These are phyloP conservation scores for Plasmodium knowlesi DNA, from an alignment of 169 alveolate genomes.

Conservation along the genomic window DNA sequence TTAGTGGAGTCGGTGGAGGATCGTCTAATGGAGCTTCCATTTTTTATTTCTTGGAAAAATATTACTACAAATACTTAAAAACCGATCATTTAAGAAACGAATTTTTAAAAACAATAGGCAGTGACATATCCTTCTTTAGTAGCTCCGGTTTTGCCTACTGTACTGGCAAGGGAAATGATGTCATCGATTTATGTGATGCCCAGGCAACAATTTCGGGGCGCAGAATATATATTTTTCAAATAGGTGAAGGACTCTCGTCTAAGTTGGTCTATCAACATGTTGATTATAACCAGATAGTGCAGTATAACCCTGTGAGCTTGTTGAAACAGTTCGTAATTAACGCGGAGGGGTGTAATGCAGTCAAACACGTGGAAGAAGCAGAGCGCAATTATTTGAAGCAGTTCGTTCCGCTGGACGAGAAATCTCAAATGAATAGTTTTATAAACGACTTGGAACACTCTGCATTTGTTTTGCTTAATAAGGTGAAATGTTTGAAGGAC, in stretches of 20 bases:
- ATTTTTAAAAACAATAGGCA: constrained; percentile 75
- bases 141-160: constrained; percentile 74
- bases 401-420: constrained; percentile 3
- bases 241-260: constrained; percentile 44
- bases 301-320: constrained; percentile 44
- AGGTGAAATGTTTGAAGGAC: constrained; percentile 32
- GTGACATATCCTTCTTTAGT: constrained; percentile 80
- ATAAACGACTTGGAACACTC: constrained; percentile 55
- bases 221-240: constrained; percentile 48
- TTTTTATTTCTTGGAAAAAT: constrained; percentile 67
- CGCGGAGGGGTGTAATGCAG: neutral
- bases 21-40: constrained; percentile 83
- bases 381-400: constrained; percentile 10
- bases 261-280: constrained; percentile 53
- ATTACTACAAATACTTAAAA: constrained; percentile 32
- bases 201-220: constrained; percentile 13
- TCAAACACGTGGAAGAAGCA: constrained; percentile 19
- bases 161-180: constrained; percentile 54
- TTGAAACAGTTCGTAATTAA: constrained; percentile 9
- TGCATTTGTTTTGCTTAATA: constrained; percentile 33
- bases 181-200: constrained; percentile 20
- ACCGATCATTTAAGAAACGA: constrained; percentile 14
- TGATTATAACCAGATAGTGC: constrained; percentile 41
- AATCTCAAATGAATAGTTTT: constrained; percentile 15
- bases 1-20: constrained; percentile 87